Conservation (phyloP, 192 early-diverging fungal genomes). For the Backusella australiensis region DNA sequence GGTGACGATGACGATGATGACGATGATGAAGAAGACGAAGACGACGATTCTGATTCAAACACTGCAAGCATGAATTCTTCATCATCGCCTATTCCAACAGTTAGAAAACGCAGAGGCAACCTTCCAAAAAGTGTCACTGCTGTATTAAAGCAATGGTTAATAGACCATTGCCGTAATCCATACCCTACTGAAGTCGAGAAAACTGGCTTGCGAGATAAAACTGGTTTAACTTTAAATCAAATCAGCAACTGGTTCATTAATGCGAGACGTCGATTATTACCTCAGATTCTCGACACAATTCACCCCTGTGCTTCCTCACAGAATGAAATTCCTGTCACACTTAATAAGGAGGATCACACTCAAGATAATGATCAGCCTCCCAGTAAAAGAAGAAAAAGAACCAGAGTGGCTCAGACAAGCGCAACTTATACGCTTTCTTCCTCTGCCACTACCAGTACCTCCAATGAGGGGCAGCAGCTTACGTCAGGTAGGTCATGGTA, state of each 20-base stretch:
- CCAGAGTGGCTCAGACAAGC: background rate
- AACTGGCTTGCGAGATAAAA: constrained; percentile 44
- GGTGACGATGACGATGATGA: background rate
- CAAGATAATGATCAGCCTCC: background rate
- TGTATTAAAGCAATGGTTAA: constrained; percentile 60
- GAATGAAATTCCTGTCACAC: background rate
- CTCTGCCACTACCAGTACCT: background rate
- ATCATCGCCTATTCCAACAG: background rate
- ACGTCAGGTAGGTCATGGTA: background rate
- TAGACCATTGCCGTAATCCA: constrained; percentile 58
- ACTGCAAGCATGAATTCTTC: constrained; percentile 5
- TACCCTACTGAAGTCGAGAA: constrained; percentile 71
- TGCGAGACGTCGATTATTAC: constrained; percentile 54
- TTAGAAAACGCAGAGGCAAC: constrained; percentile 49
- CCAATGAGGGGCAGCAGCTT: background rate
- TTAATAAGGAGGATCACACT: constrained; percentile 10
- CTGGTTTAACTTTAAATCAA: constrained; percentile 59
- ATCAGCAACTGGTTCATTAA: constrained; percentile 82
- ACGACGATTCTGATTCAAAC: background rate
- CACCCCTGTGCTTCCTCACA: constrained; percentile 1
- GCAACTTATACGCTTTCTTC: background rate
- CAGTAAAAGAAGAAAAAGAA: constrained; percentile 5
- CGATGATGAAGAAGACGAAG: background rate
- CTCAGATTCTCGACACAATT: constrained; percentile 16
- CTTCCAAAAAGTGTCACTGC: constrained; percentile 57